phyloP scores from a whole-genome alignment of 116 monocot species.

The Iris pallida region DNA sequence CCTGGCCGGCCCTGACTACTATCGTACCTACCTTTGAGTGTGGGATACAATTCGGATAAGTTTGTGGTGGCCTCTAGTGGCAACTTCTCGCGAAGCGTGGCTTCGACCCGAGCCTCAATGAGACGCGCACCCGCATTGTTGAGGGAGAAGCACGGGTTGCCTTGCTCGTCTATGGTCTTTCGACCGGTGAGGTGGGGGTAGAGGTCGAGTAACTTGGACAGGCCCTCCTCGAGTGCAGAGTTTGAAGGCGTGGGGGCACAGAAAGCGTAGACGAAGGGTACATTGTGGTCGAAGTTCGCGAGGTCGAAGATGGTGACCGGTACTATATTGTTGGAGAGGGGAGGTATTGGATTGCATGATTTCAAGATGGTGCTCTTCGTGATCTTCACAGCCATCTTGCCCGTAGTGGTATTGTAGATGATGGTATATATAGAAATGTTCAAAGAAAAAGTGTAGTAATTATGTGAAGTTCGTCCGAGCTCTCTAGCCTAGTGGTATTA shows the following conservation, averaged over 20 bases:
- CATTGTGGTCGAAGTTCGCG: constrained; percentile 24
- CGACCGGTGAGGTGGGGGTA: constrained; percentile 33
- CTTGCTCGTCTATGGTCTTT: background rate
- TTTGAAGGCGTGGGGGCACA: constrained; percentile 32
- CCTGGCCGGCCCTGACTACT: too few species aligned
- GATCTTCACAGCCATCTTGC: background rate
- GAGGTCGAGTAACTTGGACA: constrained; percentile 23
- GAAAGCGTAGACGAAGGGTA: constrained; percentile 33
- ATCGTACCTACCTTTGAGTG: background rate
- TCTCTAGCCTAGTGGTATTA: too few species aligned
- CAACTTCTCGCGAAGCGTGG: constrained; percentile 17
- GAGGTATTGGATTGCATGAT: background rate
- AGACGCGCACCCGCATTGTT: constrained; percentile 21
- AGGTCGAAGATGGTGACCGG: constrained; percentile 53
- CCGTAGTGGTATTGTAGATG: too few species aligned
- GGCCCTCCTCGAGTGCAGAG: constrained; percentile 22
- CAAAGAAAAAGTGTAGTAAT: too few species aligned
- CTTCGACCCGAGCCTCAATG: constrained; percentile 10
- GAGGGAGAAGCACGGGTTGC: constrained; percentile 13
- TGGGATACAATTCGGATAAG: background rate
- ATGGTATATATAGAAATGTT: too few species aligned
- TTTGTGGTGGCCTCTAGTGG: constrained; percentile 18
- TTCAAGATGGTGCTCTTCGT: background rate
- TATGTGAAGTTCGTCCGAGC: too few species aligned
- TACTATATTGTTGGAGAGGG: background rate